phyloP scores from a whole-genome alignment of 768 basidiomycete genomes.

The Chlorophyllum brunneum region DNA sequence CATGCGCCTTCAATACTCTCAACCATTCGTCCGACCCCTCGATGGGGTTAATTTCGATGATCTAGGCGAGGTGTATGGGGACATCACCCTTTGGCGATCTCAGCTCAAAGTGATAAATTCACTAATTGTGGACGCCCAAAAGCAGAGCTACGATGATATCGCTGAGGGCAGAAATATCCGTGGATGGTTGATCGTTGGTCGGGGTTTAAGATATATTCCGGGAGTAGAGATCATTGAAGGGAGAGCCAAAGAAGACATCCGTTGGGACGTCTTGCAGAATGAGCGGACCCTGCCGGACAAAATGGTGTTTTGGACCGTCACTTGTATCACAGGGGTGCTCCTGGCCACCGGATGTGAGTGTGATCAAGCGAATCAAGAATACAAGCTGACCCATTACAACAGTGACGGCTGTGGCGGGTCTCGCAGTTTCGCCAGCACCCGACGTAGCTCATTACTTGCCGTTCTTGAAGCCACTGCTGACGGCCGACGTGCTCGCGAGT shows the following conservation, averaged over 20 bases:
- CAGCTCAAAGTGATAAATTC: slow-evolving; percentile 68
- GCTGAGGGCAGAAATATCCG: slow-evolving; percentile 65
- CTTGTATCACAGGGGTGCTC: slow-evolving; percentile 44
- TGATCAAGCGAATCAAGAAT: slow-evolving; percentile 7
- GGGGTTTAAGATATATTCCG: slow-evolving; percentile 59
- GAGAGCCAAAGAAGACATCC: slow-evolving; percentile 76
- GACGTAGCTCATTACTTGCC: slow-evolving; percentile 68
- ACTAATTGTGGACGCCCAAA: slow-evolving; percentile 69
- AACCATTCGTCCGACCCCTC: slow-evolving; percentile 73
- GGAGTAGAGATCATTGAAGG: slow-evolving; percentile 72
- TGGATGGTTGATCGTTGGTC: slow-evolving; percentile 77
- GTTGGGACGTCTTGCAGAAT: slow-evolving; percentile 74
- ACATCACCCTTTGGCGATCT: slow-evolving; percentile 69
- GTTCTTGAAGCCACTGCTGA: slow-evolving; percentile 54
- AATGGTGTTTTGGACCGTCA: slow-evolving; percentile 54
- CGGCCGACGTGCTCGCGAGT: slow-evolving; percentile 45
- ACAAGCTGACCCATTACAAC: slow-evolving; percentile 7
- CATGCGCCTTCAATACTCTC: slow-evolving; percentile 60
- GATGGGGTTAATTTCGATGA: slow-evolving; percentile 66
- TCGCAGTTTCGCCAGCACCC: slow-evolving; percentile 66
- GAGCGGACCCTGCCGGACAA: slow-evolving; percentile 44
- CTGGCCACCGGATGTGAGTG: slow-evolving; percentile 61
- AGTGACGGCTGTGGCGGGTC: slow-evolving; percentile 72
- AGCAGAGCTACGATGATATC: slow-evolving; percentile 64
- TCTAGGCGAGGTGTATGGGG: slow-evolving; percentile 61